Percentiles rank a stretch among this genome's conserved stretches.
These are phyloP conservation scores for Stenocarpella maydis DNA, from an alignment of 2,329 filamentous ascomycete species.

Conservation along the genomic window DNA sequence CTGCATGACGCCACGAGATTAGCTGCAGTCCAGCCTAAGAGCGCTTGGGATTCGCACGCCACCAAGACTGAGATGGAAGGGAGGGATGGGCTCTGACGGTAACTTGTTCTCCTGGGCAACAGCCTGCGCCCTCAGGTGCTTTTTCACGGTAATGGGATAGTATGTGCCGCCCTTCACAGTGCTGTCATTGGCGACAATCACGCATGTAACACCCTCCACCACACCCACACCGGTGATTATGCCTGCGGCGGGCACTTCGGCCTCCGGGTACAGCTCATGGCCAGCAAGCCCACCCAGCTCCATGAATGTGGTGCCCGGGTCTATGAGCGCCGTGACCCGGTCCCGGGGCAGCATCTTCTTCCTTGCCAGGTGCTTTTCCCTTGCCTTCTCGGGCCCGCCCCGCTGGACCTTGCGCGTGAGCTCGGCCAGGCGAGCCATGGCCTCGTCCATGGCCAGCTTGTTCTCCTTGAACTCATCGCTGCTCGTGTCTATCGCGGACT, in stretches of 20 bases:
- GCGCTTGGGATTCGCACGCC: not conserved
- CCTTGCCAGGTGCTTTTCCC: constrained; percentile 84
- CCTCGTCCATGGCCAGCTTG: constrained; percentile 76
- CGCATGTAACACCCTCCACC: constrained; percentile 88
- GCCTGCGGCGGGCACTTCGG: constrained; percentile 87
- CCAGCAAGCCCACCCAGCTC: constrained; percentile 94
- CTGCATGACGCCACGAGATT: constrained; percentile 43
- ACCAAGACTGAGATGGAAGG: not conserved
- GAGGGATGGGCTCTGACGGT: constrained; percentile 56
- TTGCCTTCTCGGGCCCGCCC: constrained; percentile 82
- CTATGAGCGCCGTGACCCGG: constrained; percentile 84
- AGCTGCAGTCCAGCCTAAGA: constrained; percentile 15
- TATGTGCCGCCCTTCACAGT: constrained; percentile 98
- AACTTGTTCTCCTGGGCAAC: constrained; percentile 87
- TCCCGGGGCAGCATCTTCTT: constrained; percentile 96
- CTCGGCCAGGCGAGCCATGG: constrained; percentile 72
- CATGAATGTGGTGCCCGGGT: constrained; percentile 88
- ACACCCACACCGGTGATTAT: constrained; percentile 93
- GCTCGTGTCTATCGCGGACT: constrained; percentile 76
- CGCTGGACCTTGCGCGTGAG: constrained; percentile 76
- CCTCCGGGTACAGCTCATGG: constrained; percentile 83
- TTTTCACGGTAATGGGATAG: constrained; percentile 97
- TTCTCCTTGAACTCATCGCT: constrained; percentile 86
- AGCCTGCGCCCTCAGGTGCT: constrained; percentile 91
- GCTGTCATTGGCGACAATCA: constrained; percentile 95